Evolutionary conservation across 805 yeast species (phyloP).

Genomic region (Zygosaccharomyces lentus): DNA sequence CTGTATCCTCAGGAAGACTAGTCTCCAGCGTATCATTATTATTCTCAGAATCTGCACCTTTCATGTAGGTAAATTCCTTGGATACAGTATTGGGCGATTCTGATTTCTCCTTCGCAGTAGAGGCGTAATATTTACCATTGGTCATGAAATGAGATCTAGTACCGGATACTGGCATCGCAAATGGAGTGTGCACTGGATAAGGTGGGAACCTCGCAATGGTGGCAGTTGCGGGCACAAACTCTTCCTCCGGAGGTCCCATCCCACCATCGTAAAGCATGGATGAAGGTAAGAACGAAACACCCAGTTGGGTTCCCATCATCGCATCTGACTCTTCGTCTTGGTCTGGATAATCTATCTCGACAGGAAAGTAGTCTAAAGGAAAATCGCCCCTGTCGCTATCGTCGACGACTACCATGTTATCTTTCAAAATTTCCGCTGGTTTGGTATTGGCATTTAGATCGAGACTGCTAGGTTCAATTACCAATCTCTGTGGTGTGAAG

Average conservation of each 20-base stretch:
- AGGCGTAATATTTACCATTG: conserved; percentile 24
- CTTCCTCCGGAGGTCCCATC: conserved; percentile 13
- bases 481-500: conserved; percentile 20
- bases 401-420: conserved; percentile 9
- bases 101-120: conserved; percentile 9
- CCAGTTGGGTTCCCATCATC: conserved; percentile 9
- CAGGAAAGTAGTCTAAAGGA: conserved; percentile 64
- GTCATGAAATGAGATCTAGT: conserved; percentile 24
- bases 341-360: conserved; percentile 37
- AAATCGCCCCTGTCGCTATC: conserved; percentile 54
- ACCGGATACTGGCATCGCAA: conserved; percentile 21
- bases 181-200: conserved; percentile 15
- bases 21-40: conserved; percentile 1
- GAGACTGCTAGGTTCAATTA: conserved; percentile 15
- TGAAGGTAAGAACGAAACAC: conserved; percentile 9
- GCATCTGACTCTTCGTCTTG: conserved; percentile 16
- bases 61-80: conserved; percentile 10
- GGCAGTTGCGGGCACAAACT: conserved; percentile 16
- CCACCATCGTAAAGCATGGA: conserved; percentile 9
- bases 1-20: conserved; percentile 1
- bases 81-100: conserved; percentile 10
- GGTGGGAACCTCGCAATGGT: conserved; percentile 13
- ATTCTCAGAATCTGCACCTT: conserved; percentile 9
- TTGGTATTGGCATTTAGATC: conserved; percentile 9
- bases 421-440: conserved; percentile 5